These are phyloP conservation scores for Gentiana dahurica DNA, from an alignment of 257 asterid species.

Conservation along the genomic window DNA sequence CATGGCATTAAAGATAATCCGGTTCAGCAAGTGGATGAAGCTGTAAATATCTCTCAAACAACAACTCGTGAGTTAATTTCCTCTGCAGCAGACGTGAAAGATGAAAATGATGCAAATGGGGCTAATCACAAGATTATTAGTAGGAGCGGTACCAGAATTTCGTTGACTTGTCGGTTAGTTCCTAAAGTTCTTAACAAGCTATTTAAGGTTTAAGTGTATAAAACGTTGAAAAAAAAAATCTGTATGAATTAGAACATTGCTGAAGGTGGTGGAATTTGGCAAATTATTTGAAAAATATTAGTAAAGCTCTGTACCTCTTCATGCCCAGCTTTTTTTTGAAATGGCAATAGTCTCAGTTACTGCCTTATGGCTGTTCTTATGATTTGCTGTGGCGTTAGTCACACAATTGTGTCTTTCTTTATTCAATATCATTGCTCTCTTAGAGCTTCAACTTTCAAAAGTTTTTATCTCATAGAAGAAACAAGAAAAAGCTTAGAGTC, in stretches of 20 bases:
- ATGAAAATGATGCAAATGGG: slow-evolving; percentile 14
- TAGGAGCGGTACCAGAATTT: slow-evolving; percentile 63
- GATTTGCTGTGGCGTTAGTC: too few species aligned
- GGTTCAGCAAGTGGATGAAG: slow-evolving; percentile 49
- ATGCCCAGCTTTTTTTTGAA: too few species aligned
- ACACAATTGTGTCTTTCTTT: too few species aligned
- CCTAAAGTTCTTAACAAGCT: slow-evolving; percentile 53
- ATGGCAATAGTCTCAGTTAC: too few species aligned
- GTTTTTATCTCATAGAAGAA: too few species aligned
- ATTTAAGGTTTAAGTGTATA: slow-evolving; percentile 34
- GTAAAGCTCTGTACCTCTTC: too few species aligned
- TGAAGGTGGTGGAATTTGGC: too few species aligned
- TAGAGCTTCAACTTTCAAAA: too few species aligned
- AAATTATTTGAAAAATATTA: too few species aligned
- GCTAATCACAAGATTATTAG: slow-evolving; percentile 26
- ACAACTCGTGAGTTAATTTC: slow-evolving; percentile 11
- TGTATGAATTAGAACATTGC: background rate
- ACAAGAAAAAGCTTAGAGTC: too few species aligned
- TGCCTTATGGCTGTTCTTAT: too few species aligned
- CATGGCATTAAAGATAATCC: slow-evolving; percentile 72
- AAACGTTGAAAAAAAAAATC: background rate
- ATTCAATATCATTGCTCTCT: too few species aligned
- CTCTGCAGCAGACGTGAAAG: slow-evolving; percentile 15
- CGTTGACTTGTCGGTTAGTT: slow-evolving; percentile 82
- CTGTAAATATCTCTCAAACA: slow-evolving; percentile 34